These are phyloP conservation scores for Curvularia verruculosa DNA, from an alignment of 2,329 filamentous ascomycete species.

Conservation along the genomic window DNA sequence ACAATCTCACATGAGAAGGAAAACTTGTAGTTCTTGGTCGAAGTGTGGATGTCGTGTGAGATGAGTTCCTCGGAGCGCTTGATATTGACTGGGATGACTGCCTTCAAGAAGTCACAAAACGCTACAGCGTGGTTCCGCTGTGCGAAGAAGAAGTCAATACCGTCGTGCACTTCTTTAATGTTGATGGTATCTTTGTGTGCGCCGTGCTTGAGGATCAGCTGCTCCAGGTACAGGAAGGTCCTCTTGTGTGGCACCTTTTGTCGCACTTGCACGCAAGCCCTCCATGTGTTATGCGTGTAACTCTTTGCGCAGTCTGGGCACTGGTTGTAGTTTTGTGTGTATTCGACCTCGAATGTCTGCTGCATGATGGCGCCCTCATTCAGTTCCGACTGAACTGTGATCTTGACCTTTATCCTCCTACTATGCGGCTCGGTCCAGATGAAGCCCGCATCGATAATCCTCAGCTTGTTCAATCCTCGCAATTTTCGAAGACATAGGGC, in stretches of 20 bases:
- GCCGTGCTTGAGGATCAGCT: conserved; percentile 92
- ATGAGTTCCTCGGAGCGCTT: conserved; percentile 94
- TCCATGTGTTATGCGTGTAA: conserved; percentile 95
- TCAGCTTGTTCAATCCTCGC: conserved; percentile 82
- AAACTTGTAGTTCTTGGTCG: conserved; percentile 92
- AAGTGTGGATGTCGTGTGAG: conserved; percentile 89
- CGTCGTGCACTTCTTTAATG: conserved; percentile 95
- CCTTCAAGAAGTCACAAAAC: conserved; percentile 87
- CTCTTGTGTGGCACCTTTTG: conserved; percentile 98
- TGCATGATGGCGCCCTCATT: conserved; percentile 75
- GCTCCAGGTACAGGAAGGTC: conserved; percentile 82
- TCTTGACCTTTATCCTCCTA: conserved; percentile 87
- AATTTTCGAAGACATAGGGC: conserved; percentile 90
- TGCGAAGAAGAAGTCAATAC: conserved; percentile 94
- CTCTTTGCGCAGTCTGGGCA: conserved; percentile 89
- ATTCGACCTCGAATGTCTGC: conserved; percentile 94
- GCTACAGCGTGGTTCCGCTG: conserved; percentile 89
- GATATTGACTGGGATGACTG: conserved; percentile 75
- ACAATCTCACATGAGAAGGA: conserved; percentile 87
- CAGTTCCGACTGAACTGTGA: conserved; percentile 82
- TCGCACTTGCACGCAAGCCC: conserved; percentile 89
- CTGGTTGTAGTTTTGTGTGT: conserved; percentile 88
- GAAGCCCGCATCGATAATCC: conserved; percentile 94
- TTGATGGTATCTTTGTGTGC: conserved; percentile 87
- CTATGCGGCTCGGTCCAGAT: conserved; percentile 99